phyloP scores from a whole-genome alignment of 2,329 filamentous ascomycete species.

The Penicillium sp. region DNA sequence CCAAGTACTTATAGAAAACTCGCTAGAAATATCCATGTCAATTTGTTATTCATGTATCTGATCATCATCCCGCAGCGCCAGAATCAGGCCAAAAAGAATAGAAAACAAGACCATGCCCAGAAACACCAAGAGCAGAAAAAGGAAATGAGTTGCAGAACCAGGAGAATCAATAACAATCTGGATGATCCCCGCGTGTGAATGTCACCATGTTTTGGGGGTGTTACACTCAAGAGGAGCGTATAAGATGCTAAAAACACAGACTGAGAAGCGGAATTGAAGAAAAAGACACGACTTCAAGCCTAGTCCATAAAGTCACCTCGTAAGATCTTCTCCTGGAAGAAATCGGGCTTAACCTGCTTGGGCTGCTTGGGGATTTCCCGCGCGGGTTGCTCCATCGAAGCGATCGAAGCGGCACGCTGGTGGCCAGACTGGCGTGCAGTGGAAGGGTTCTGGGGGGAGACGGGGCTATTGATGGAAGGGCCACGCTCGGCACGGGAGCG shows the following conservation, averaged over 20 bases:
- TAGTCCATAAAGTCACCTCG: constrained; percentile 98
- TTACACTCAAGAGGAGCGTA: not conserved
- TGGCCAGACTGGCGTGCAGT: constrained; percentile 46
- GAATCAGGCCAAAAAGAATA: constrained; percentile 4
- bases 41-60: constrained; percentile 1
- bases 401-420: constrained; percentile 41
- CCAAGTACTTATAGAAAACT: not conserved
- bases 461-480: constrained; percentile 38
- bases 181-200: not conserved
- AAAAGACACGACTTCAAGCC: not conserved
- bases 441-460: constrained; percentile 33
- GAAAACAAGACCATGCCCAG: not conserved
- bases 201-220: not conserved
- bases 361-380: constrained; percentile 45
- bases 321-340: constrained; percentile 92
- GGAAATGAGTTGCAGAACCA: not conserved
- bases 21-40: constrained; percentile 1
- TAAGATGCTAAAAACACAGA: constrained; percentile 5
- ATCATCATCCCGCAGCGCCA: constrained; percentile 8
- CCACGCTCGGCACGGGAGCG: constrained; percentile 84
- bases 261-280: not conserved
- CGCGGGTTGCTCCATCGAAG: constrained; percentile 54
- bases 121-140: not conserved
- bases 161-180: constrained; percentile 1
- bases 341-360: constrained; percentile 70